These are phyloP conservation scores for Solanum infundibuliforme DNA, from an alignment of 257 asterid genomes.

Conservation along the genomic window DNA sequence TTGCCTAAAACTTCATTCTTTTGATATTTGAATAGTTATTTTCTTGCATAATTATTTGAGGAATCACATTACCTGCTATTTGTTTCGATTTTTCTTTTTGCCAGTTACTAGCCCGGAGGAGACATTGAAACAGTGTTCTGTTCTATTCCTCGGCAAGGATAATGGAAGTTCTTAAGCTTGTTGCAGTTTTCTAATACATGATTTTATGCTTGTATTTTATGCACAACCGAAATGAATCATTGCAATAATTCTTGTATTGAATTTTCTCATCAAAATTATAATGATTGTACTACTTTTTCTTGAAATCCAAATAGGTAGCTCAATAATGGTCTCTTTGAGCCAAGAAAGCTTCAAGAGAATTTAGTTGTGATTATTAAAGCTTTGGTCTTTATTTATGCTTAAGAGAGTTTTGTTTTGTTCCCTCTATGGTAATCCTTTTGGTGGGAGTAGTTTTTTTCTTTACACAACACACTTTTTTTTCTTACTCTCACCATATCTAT, in stretches of 20 bases:
- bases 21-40: neutral
- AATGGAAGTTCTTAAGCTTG: slow-evolving; percentile 14
- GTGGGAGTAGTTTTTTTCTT: too few species aligned
- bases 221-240: neutral
- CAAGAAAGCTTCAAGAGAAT: too few species aligned
- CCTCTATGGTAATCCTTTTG: too few species aligned
- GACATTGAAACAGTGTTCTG: slow-evolving; percentile 46
- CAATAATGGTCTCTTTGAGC: too few species aligned
- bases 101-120: slow-evolving; percentile 84
- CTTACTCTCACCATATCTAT: too few species aligned
- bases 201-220: neutral
- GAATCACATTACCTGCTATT: neutral
- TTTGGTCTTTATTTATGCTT: too few species aligned
- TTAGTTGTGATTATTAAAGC: too few species aligned
- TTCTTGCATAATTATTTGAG: neutral
- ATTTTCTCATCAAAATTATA: neutral
- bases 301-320: too few species aligned
- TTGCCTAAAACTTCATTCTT: neutral
- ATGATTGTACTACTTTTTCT: neutral
- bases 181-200: neutral
- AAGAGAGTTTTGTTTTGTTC: too few species aligned
- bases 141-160: slow-evolving; percentile 46
- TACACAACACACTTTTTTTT: too few species aligned
- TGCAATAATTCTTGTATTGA: neutral
- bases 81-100: neutral